Percentiles rank a stretch among this genome's conserved stretches.
Evolutionary conservation across 2,329 filamentous ascomycete species (phyloP).

Genomic region (Curvularia sp.): DNA sequence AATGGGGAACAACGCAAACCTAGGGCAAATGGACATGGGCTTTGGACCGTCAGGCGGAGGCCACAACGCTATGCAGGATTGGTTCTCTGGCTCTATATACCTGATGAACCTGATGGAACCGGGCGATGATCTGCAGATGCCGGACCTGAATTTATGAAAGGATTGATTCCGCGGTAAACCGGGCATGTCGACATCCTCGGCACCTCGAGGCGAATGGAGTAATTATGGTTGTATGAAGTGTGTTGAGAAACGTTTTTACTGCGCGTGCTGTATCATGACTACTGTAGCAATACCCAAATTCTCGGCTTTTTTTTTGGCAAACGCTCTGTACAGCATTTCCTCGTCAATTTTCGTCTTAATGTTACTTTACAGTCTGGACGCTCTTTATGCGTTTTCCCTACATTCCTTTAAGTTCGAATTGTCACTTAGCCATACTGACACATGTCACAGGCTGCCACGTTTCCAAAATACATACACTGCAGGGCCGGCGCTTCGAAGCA

Average conservation of each 20-base stretch:
- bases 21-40: constrained; percentile 14
- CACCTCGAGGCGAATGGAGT: background rate
- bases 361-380: background rate
- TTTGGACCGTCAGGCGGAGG: constrained; percentile 18
- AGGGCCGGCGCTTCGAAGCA: background rate
- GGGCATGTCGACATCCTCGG: background rate
- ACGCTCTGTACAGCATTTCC: background rate
- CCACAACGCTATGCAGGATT: constrained; percentile 64
- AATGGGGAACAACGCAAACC: background rate
- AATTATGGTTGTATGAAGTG: background rate
- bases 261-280: background rate
- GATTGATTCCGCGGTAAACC: background rate
- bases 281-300: background rate
- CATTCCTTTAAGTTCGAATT: too few relatives aligned
- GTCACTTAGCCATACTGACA: too few relatives aligned
- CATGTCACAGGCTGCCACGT: background rate
- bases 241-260: too few relatives aligned
- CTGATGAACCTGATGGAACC: constrained; percentile 69
- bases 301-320: background rate
- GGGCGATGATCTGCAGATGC: constrained; percentile 58
- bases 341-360: background rate
- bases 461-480: background rate
- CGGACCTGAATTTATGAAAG: constrained; percentile 30
- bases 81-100: constrained; percentile 71
- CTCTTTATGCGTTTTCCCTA: too few relatives aligned